A percentile compares a stretch with the other conserved stretches of the same genome.
phyloP scores from a whole-genome alignment of 371 early-diverging fungal genomes.

The Zopfochytrium polystomum region DNA sequence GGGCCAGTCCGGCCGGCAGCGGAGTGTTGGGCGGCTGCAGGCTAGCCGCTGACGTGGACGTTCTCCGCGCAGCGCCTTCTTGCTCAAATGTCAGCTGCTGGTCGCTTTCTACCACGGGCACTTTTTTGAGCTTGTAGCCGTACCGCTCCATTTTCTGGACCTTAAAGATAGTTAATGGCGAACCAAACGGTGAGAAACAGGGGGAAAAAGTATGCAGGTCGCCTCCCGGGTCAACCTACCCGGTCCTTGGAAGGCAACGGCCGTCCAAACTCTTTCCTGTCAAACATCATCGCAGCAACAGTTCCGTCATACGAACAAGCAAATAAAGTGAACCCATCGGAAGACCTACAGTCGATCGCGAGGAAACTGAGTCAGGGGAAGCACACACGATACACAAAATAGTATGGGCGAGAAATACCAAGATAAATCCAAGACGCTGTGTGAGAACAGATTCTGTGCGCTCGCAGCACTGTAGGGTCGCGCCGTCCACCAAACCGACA shows the following conservation, averaged over 20 bases:
- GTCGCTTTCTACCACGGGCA: slow-evolving; percentile 58
- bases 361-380: neutral
- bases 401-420: slow-evolving; percentile 64
- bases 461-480: slow-evolving; percentile 71
- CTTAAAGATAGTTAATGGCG: neutral
- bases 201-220: slow-evolving; percentile 9
- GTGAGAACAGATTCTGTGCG: slow-evolving; percentile 71
- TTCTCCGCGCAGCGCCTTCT: no score
- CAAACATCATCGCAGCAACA: slow-evolving; percentile 69
- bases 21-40: neutral
- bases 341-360: slow-evolving; percentile 54
- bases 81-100: slow-evolving; percentile 67
- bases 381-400: neutral
- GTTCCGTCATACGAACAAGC: slow-evolving; percentile 95
- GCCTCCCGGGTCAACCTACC: slow-evolving; percentile 32
- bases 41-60: no score
- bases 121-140: slow-evolving; percentile 60
- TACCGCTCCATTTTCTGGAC: slow-evolving; percentile 52
- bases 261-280: slow-evolving; percentile 62
- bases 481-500: slow-evolving; percentile 87
- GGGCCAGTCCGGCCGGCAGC: slow-evolving; percentile 10
- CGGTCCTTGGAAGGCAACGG: slow-evolving; percentile 61
- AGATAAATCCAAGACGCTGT: slow-evolving; percentile 81
- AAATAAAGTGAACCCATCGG: slow-evolving; percentile 72
- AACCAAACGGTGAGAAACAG: neutral